Conservation (phyloP, 306 rosid species). For the Elaeagnus macrophylla region DNA sequence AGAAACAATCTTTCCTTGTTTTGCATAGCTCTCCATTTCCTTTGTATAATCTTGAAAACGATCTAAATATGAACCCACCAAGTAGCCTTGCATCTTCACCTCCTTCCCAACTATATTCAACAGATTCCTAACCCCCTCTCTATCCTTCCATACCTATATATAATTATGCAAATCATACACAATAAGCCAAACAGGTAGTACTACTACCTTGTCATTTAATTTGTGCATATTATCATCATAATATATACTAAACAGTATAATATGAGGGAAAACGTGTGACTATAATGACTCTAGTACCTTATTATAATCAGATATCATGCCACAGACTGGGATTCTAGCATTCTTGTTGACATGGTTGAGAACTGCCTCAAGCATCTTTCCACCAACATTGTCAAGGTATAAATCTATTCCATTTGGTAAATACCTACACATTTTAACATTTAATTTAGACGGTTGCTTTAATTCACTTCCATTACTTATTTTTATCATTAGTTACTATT, state of each 20-base stretch:
- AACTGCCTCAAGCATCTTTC: constrained; percentile 57
- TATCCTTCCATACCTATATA: constrained; percentile 48
- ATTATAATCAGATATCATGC: constrained; percentile 62
- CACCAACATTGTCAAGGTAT: constrained; percentile 63
- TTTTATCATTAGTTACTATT: too few relatives aligned
- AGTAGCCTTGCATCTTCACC: constrained; percentile 50
- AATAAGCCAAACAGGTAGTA: background rate
- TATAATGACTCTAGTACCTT: too few relatives aligned
- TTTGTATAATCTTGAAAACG: constrained; percentile 48
- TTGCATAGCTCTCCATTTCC: constrained; percentile 42
- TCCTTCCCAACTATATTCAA: constrained; percentile 57
- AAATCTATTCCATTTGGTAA: constrained; percentile 60
- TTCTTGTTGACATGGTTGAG: constrained; percentile 52
- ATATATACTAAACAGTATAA: too few relatives aligned
- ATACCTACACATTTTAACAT: constrained; percentile 21
- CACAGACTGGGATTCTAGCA: constrained; percentile 51
- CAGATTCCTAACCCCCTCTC: constrained; percentile 55
- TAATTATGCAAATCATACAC: background rate
- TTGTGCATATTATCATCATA: background rate
- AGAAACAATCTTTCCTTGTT: constrained; percentile 40
- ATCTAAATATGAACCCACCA: constrained; percentile 35
- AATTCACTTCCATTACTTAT: too few relatives aligned
- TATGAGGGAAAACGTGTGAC: too few relatives aligned
- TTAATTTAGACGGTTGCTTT: too few relatives aligned
- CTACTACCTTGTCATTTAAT: too few relatives aligned